phyloP scores from a whole-genome alignment of 441 rosid species.

The Populus hybrid region DNA sequence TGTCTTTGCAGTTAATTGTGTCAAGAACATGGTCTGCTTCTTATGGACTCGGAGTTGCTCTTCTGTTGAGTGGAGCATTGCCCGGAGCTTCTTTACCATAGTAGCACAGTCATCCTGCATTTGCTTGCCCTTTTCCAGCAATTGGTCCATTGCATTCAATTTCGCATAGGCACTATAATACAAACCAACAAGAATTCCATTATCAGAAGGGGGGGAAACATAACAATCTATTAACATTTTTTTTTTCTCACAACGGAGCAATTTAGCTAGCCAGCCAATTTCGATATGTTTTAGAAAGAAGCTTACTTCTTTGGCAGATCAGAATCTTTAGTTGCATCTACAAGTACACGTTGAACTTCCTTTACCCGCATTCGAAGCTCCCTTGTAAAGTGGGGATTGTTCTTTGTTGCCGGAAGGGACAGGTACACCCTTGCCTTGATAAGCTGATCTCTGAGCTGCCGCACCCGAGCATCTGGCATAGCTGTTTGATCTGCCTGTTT shows the following conservation, averaged over 20 bases:
- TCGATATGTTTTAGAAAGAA: neutral
- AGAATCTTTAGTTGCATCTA: slow-evolving; percentile 64
- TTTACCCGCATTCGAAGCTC: slow-evolving; percentile 75
- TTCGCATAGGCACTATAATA: slow-evolving; percentile 58
- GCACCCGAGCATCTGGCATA: slow-evolving; percentile 54
- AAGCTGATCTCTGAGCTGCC: slow-evolving; percentile 78
- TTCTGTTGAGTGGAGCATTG: slow-evolving; percentile 94
- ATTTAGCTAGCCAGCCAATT: neutral
- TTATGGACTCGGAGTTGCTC: slow-evolving; percentile 92
- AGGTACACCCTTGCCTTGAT: slow-evolving; percentile 78
- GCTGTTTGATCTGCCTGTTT: slow-evolving; percentile 31
- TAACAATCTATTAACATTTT: too few species aligned
- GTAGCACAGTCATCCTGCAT: slow-evolving; percentile 86
- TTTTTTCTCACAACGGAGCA: neutral
- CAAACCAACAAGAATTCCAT: neutral
- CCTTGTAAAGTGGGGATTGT: slow-evolving; percentile 52
- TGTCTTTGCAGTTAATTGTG: slow-evolving; percentile 91
- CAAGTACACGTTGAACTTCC: slow-evolving; percentile 63
- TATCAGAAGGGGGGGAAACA: neutral
- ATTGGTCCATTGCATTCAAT: slow-evolving; percentile 79
- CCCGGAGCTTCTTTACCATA: slow-evolving; percentile 86
- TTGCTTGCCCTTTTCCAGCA: slow-evolving; percentile 75
- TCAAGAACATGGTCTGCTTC: slow-evolving; percentile 86
- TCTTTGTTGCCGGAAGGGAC: slow-evolving; percentile 63
- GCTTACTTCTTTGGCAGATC: slow-evolving; percentile 69